Evolutionary conservation across 495 filamentous ascomycete species (phyloP).

Genomic region (Sabuloglossum arenarium): DNA sequence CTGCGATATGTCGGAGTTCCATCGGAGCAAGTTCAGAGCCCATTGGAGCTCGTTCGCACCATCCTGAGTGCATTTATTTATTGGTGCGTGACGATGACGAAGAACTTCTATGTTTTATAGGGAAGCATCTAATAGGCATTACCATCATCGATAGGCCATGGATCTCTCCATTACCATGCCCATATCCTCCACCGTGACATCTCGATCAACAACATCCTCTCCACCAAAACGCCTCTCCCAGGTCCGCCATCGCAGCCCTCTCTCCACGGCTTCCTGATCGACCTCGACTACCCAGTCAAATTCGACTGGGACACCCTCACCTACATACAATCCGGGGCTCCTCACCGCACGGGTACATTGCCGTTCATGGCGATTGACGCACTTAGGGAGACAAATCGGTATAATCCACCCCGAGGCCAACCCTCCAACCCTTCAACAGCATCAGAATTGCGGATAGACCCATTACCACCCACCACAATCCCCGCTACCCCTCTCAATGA

Average conservation of each 20-base stretch:
- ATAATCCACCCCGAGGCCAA: too few species aligned
- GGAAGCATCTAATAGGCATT: too few species aligned
- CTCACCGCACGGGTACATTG: neutral
- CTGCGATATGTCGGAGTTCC: neutral
- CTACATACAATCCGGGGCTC: neutral
- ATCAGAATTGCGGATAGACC: too few species aligned
- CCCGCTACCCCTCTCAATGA: too few species aligned
- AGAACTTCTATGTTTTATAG: too few species aligned
- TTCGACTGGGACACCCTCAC: neutral
- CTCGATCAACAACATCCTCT: neutral
- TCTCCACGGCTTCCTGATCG: neutral
- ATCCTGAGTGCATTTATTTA: neutral
- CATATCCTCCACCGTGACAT: neutral
- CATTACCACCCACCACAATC: too few species aligned
- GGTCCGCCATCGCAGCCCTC: neutral
- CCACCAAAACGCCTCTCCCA: neutral
- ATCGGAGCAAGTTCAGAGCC: neutral
- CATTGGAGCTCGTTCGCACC: neutral
- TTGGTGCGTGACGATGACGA: too few species aligned
- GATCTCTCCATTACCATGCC: conserved; percentile 1
- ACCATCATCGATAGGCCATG: neutral
- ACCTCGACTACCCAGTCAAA: neutral
- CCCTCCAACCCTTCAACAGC: too few species aligned
- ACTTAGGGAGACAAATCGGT: too few species aligned
- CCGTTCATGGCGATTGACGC: neutral